Percentiles rank a stretch among this genome's conserved stretches.
Conservation (phyloP, 2,329 filamentous ascomycete genomes). For the Zarea fungicola region DNA sequence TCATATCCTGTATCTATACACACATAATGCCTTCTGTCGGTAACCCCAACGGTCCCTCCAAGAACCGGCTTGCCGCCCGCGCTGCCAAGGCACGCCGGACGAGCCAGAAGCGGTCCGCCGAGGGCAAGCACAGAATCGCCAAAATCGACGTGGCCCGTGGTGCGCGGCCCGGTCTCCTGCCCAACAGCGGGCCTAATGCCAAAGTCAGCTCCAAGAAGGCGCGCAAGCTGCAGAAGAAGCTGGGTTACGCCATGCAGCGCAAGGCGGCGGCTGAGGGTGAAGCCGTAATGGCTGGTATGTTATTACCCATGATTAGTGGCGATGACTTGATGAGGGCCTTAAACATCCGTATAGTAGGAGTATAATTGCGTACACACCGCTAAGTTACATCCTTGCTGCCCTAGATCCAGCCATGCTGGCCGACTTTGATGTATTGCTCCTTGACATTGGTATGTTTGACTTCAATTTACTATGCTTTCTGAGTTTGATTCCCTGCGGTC, state of each 20-base stretch:
- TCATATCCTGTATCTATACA: too few species aligned
- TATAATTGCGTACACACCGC: slow-evolving; percentile 12
- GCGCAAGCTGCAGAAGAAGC: slow-evolving; percentile 50
- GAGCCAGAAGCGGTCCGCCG: slow-evolving; percentile 36
- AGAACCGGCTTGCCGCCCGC: slow-evolving; percentile 46
- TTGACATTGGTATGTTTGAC: slow-evolving; percentile 31
- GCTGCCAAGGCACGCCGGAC: slow-evolving; percentile 40
- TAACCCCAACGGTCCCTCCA: slow-evolving; percentile 53
- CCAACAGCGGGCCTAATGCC: slow-evolving; percentile 49
- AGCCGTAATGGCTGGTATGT: slow-evolving; percentile 43
- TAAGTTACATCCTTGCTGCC: slow-evolving; percentile 2
- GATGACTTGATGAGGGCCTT: too few species aligned
- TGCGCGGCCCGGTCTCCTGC: slow-evolving; percentile 47
- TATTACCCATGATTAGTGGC: too few species aligned
- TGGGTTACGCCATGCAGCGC: slow-evolving; percentile 47
- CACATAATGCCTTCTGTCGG: slow-evolving; percentile 48
- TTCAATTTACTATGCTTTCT: background rate
- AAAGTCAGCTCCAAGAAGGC: slow-evolving; percentile 50
- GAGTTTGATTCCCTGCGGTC: background rate
- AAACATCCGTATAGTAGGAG: too few species aligned
- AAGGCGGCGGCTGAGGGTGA: slow-evolving; percentile 47
- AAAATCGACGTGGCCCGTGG: slow-evolving; percentile 43
- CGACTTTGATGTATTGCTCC: slow-evolving; percentile 28
- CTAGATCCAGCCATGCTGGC: slow-evolving; percentile 21
- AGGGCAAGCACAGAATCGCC: slow-evolving; percentile 33